Evolutionary conservation across 257 asterid genomes (phyloP).

Genomic region (Plantago major): DNA sequence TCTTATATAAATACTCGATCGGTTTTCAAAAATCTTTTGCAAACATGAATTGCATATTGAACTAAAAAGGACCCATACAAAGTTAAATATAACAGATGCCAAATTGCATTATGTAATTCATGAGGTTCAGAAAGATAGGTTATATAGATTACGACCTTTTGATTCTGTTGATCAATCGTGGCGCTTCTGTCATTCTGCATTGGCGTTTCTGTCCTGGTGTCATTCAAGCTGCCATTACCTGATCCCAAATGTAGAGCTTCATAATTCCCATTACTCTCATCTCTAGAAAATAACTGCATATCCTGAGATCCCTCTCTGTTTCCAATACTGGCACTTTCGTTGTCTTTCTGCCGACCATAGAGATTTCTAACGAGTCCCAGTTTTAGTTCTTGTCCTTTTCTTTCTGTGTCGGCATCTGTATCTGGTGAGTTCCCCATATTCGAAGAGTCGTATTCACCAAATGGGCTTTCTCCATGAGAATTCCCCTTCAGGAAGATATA

Average conservation of each 20-base stretch:
- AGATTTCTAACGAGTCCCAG: conserved; percentile 42
- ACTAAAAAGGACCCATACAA: no score
- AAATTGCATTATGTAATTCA: not conserved
- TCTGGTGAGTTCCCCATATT: conserved; percentile 64
- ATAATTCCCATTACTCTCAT: conserved; percentile 36
- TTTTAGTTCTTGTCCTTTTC: conserved; percentile 56
- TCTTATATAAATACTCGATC: no score
- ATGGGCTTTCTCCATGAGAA: conserved; percentile 63
- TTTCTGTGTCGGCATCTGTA: conserved; percentile 38
- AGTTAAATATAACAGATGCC: no score
- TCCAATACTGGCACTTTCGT: conserved; percentile 30
- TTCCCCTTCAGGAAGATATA: conserved; percentile 42
- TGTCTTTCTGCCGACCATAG: conserved; percentile 39
- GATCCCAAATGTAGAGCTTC: conserved; percentile 39
- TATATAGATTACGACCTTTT: conserved; percentile 43
- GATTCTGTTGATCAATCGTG: conserved; percentile 50
- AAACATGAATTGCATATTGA: no score
- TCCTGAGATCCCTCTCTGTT: conserved; percentile 51
- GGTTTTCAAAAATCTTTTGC: no score
- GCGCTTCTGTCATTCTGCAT: conserved; percentile 42
- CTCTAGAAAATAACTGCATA: conserved; percentile 42
- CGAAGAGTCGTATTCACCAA: conserved; percentile 64
- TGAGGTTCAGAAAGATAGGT: not conserved
- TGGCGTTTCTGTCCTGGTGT: conserved; percentile 32
- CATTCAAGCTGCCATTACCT: conserved; percentile 37